phyloP scores from a whole-genome alignment of 2,329 filamentous ascomycete genomes.

The Xylariaceae sp. region DNA sequence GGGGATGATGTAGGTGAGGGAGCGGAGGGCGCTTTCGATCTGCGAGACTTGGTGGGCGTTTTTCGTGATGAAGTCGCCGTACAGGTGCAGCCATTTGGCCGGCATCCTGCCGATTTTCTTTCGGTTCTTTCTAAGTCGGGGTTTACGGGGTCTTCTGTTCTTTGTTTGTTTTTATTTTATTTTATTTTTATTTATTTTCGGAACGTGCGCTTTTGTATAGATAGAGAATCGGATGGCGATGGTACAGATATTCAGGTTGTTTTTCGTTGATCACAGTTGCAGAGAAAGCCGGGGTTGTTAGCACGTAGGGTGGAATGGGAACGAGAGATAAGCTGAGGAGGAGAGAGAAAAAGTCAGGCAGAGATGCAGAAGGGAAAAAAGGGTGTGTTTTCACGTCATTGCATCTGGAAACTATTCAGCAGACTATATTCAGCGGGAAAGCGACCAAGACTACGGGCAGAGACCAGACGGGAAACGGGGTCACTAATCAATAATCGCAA shows the following conservation, averaged over 20 bases:
- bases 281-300: neutral
- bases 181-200: neutral
- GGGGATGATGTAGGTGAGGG: slow-evolving; percentile 92
- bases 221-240: neutral
- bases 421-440: neutral
- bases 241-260: neutral
- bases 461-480: too few species aligned
- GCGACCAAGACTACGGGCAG: neutral
- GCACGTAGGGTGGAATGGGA: neutral
- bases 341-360: neutral
- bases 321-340: neutral
- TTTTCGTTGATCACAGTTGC: neutral
- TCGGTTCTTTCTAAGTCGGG: slow-evolving; percentile 7
- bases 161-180: too few species aligned
- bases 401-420: neutral
- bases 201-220: neutral
- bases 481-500: too few species aligned
- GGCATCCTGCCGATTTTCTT: slow-evolving; percentile 51
- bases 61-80: slow-evolving; percentile 88
- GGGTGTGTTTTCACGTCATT: neutral
- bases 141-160: neutral
- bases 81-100: slow-evolving; percentile 63
- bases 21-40: slow-evolving; percentile 88
- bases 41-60: slow-evolving; percentile 91
- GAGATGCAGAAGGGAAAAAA: neutral